Evolutionary conservation across 441 rosid genomes (phyloP), one percentile per base, ranked within the genome.

Genomic region (Syzygium malaccense): DNA sequence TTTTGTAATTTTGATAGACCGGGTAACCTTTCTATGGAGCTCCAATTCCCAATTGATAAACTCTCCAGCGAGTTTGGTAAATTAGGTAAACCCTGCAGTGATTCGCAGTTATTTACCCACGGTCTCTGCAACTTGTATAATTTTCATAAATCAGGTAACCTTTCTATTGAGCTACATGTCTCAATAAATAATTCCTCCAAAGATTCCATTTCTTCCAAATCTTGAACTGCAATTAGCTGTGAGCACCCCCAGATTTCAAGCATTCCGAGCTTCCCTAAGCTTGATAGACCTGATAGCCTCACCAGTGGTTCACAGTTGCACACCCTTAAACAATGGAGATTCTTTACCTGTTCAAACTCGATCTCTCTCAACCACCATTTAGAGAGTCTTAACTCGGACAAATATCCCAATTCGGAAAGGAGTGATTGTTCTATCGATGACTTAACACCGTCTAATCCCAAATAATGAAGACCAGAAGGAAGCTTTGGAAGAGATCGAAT

Each of bases 201-300:
- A 0, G 8, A 55, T 55, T 55, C 23, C 0, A 55, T 55, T 18
- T 55, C 20, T 18, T 1, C 23, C 56, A 18, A 55, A 55, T 55
- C 56, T 55, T 1, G 56, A 55, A 55, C 18, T 8, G 18, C 8
- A 0, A 2, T 55, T 55, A 55, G 56, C 3, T 2, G 56, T 55
- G 56, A 18, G 19, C 56, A 55, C 0, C 0, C 0, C 17, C 0
- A 2, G 1, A 55, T 55, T 6, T 2, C 1, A 1, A 55, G 7
- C 23, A 1, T 0, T 18, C 18, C 23, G 1, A 55, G 56, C 56
- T 55, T 55, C 56, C 4, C 3, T 55, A 55, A 55, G 0, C 23
- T 55, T 6, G 56, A 55, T 6, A 55, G 23, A 55, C 56, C 8
- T 0, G 8, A 55, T 0, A 55, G 20, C 8, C 19, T 55, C 20